These are phyloP conservation scores for Calonectria ilicicola DNA, from an alignment of 2,329 filamentous ascomycete genomes.

Conservation along the genomic window DNA sequence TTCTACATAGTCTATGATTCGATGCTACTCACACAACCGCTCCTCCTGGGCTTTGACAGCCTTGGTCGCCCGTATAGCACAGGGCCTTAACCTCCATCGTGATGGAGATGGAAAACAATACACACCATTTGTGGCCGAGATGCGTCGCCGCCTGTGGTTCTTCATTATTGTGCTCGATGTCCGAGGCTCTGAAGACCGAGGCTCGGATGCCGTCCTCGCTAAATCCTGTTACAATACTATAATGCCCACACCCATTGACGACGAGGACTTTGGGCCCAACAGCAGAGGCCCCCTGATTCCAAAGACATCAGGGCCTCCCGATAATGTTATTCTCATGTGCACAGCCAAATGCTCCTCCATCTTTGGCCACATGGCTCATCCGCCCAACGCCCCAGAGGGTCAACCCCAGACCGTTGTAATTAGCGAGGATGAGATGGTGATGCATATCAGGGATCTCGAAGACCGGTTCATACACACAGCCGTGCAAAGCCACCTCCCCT, in stretches of 20 bases:
- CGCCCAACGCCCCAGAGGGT: constrained; percentile 39
- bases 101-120: constrained; percentile 53
- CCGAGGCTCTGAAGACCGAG: constrained; percentile 65
- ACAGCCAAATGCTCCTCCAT: constrained; percentile 54
- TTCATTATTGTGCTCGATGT: constrained; percentile 73
- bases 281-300: constrained; percentile 48
- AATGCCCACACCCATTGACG: constrained; percentile 65
- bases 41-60: constrained; percentile 56
- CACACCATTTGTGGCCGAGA: constrained; percentile 66
- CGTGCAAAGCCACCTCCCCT: constrained; percentile 47
- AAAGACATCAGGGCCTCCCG: constrained; percentile 50
- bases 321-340: constrained; percentile 55
- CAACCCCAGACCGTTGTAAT: constrained; percentile 33
- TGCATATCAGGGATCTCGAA: constrained; percentile 54
- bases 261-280: constrained; percentile 60
- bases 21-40: constrained; percentile 51
- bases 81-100: constrained; percentile 56
- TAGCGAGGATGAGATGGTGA: constrained; percentile 55
- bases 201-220: constrained; percentile 58
- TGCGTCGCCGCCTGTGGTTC: constrained; percentile 72
- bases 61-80: constrained; percentile 57
- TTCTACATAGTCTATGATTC: constrained; percentile 49
- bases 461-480: constrained; percentile 52
- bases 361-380: constrained; percentile 54
- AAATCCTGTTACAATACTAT: constrained; percentile 58